These are phyloP conservation scores for Termitomyces sp. DNA, from an alignment of 768 basidiomycete species.

Conservation along the genomic window DNA sequence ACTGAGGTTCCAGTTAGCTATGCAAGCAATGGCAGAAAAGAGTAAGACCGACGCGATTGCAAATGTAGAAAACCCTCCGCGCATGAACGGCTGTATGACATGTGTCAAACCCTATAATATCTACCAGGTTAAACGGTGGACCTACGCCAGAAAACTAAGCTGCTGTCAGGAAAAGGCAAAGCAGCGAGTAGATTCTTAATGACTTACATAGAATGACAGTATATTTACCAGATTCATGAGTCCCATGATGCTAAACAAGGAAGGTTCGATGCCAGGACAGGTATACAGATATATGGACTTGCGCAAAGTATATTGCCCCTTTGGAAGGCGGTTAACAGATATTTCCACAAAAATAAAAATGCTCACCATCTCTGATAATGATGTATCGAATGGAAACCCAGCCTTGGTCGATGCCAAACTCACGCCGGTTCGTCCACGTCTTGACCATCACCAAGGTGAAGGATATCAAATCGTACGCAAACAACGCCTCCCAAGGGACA, in stretches of 20 bases:
- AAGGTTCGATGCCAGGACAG: neutral
- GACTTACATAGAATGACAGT: neutral
- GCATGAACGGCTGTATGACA: neutral
- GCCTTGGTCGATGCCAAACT: neutral
- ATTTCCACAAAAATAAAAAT: neutral
- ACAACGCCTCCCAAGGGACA: neutral
- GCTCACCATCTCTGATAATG: neutral
- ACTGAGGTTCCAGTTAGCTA: neutral
- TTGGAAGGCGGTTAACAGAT: neutral
- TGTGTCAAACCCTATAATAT: neutral
- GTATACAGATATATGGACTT: neutral
- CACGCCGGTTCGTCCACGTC: neutral
- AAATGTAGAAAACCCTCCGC: neutral
- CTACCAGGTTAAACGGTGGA: neutral
- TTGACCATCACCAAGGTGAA: neutral
- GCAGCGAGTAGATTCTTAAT: neutral
- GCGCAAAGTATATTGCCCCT: neutral
- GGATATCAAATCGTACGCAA: neutral
- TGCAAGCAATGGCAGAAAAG: neutral
- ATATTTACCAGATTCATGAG: neutral
- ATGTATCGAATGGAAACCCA: neutral
- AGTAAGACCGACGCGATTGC: neutral
- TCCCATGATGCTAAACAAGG: neutral
- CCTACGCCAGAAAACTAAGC: neutral
- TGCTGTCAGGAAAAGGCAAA: neutral